Percentiles rank a stretch among this genome's conserved stretches.
These are phyloP conservation scores for Talaromyces marneffei DNA, from an alignment of 2,329 filamentous ascomycete species.

Conservation along the genomic window DNA sequence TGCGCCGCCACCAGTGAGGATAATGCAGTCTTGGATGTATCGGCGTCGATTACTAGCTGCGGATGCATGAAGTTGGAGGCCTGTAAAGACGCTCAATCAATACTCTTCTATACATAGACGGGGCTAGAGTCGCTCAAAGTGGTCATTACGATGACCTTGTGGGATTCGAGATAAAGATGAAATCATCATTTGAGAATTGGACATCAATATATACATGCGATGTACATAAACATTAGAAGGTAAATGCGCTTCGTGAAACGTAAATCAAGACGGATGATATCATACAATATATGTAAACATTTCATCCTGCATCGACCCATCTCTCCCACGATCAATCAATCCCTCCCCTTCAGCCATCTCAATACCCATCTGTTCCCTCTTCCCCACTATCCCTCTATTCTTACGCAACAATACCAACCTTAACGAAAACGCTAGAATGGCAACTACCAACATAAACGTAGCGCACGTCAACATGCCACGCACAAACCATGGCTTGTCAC, in stretches of 20 bases:
- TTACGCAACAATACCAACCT: constrained; percentile 48
- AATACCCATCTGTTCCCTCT: constrained; percentile 16
- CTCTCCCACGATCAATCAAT: constrained; percentile 6
- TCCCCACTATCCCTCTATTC: constrained; percentile 43
- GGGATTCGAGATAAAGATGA: too few species aligned
- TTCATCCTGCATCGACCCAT: background rate
- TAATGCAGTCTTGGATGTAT: constrained; percentile 7
- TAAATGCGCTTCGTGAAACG: background rate
- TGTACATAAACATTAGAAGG: too few species aligned
- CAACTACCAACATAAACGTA: constrained; percentile 57
- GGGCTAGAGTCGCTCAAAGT: too few species aligned
- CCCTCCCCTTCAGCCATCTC: constrained; percentile 17
- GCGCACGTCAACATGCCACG: constrained; percentile 59
- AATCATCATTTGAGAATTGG: too few species aligned
- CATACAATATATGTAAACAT: constrained; percentile 15
- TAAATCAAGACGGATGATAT: background rate
- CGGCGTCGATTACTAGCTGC: background rate
- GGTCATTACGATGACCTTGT: background rate
- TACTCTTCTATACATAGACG: too few species aligned
- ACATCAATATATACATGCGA: too few species aligned
- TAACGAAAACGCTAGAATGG: constrained; percentile 49
- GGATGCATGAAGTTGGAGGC: constrained; percentile 3
- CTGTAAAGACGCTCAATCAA: background rate
- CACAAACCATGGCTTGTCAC: constrained; percentile 57
- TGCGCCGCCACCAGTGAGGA: constrained; percentile 49